Percentiles rank a stretch among this genome's conserved stretches.
Evolutionary conservation across 495 filamentous ascomycete genomes (phyloP).

Genomic region (Penicillium cataractarum): DNA sequence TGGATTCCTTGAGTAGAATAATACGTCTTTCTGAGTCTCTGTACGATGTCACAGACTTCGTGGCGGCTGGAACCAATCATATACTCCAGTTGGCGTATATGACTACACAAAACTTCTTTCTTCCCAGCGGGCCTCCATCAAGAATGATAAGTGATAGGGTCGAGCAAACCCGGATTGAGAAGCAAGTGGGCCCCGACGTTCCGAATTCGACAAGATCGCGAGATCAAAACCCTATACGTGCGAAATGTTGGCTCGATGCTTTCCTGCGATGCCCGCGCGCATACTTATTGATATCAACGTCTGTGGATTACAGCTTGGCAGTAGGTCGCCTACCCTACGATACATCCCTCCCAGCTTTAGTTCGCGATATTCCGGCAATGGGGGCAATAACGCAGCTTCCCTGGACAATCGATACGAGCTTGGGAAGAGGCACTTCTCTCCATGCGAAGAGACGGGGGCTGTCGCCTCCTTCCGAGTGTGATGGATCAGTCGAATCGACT

Average conservation of each 20-base stretch:
- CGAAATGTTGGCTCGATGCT: conserved; percentile 36
- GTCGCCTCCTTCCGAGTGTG: background rate
- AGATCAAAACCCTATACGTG: conserved; percentile 1
- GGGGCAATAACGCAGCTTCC: conserved; percentile 30
- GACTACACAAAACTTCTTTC: conserved; percentile 35
- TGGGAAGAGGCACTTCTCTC: background rate
- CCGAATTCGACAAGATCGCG: background rate
- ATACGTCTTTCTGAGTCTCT: conserved; percentile 34
- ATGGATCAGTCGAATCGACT: background rate
- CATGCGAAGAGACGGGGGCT: background rate
- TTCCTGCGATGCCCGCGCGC: conserved; percentile 37
- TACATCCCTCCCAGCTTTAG: conserved; percentile 28
- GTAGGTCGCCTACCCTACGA: conserved; percentile 32
- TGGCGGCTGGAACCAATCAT: conserved; percentile 35
- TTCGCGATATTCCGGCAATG: conserved; percentile 28
- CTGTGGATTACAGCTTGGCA: conserved; percentile 36
- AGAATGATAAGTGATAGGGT: background rate
- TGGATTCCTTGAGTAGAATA: conserved; percentile 33
- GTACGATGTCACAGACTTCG: conserved; percentile 41
- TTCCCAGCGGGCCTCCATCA: conserved; percentile 11
- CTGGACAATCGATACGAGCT: conserved; percentile 22
- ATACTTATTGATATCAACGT: conserved; percentile 39
- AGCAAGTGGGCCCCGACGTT: background rate
- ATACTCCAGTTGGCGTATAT: conserved; percentile 38
- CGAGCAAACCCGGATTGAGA: background rate